Base-by-base conservation (phyloP, 1,284 basidiomycete species). In the Puccinia novopanici region DNA sequence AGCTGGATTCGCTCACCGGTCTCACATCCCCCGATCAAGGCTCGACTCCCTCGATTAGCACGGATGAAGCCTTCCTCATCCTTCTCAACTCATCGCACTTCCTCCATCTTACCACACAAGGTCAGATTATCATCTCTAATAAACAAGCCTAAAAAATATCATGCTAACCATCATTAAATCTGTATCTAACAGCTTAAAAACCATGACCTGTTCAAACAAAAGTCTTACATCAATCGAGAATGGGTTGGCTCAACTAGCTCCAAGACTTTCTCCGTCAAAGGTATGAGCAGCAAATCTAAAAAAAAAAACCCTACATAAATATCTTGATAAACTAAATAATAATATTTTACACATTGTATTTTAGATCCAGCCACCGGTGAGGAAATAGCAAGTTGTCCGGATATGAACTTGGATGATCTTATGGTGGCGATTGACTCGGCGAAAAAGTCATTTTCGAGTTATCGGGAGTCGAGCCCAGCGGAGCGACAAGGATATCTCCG, bases 291-390 rank as follows among this genome's bases (percentile, higher is more conserved):
- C 61, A 42, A 19, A 24, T 61, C 24, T n/a, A 15, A n/a, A 24
- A 76, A 71, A 37, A 22, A 50, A 74, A 37, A 65, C 27, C 63
- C 50, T 55, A 54, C 40, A 48, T 75, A 65, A 52, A 19, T 19
- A 45, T 9, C 15, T 3, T n/a, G 17, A 30, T 24, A 12, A 19
- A 5, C 37, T n/a, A n/a, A n/a, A n/a, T n/a, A n/a, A n/a, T n/a
- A n/a, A n/a, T n/a, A n/a, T n/a, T n/a, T n/a, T n/a, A n/a, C n/a
- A n/a, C n/a, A n/a, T n/a, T n/a, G n/a, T n/a, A n/a, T n/a, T n/a
- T n/a, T 82, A 94, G 94, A 96, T 87, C 94, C 94, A 45, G 92
- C 93, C 4, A 94, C 91, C 0, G 89, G 89, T 57, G 89, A 94
- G 83, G 89, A 90, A 80, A 89, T 96, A 63, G 94, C 93, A 40